Evolutionary conservation across 1,139 yeast species (phyloP).

Genomic region (Diutina rugosa): DNA sequence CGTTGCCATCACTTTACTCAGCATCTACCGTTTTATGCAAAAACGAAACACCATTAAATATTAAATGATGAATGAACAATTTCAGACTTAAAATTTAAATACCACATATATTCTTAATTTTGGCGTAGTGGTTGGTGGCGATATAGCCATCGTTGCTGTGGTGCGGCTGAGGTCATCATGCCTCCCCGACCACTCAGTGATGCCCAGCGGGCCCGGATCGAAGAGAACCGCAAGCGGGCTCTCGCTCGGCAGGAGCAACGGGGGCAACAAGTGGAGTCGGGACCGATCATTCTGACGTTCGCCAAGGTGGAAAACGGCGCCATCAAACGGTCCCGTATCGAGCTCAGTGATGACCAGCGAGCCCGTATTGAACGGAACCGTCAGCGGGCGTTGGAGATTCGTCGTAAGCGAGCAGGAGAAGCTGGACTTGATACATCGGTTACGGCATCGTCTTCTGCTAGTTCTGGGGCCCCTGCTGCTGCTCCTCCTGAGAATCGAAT

Average conservation of each 20-base stretch:
- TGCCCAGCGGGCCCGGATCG: conserved; percentile 2
- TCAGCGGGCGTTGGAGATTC: conserved; percentile 42
- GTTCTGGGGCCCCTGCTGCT: neutral
- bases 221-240: conserved; percentile 8
- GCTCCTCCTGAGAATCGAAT: conserved; percentile 11
- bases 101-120: too few relatives aligned
- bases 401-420: conserved; percentile 26
- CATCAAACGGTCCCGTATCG: conserved; percentile 4
- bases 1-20: conserved; percentile 15
- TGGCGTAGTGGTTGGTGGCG: neutral
- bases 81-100: too few relatives aligned
- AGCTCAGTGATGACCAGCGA: conserved; percentile 40
- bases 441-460: neutral
- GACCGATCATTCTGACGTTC: neutral
- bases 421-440: conserved; percentile 5
- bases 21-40: neutral
- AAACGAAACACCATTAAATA: neutral
- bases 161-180: neutral
- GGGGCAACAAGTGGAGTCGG: neutral
- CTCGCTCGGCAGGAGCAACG: conserved; percentile 1
- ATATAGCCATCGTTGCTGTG: neutral
- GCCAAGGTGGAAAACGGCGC: neutral
- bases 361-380: conserved; percentile 44
- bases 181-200: neutral
- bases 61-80: neutral